Evolutionary conservation across 495 filamentous ascomycete species (phyloP), one percentile per base, ranked within the genome.

Genomic region (Penicillium psychrofluorescens): DNA sequence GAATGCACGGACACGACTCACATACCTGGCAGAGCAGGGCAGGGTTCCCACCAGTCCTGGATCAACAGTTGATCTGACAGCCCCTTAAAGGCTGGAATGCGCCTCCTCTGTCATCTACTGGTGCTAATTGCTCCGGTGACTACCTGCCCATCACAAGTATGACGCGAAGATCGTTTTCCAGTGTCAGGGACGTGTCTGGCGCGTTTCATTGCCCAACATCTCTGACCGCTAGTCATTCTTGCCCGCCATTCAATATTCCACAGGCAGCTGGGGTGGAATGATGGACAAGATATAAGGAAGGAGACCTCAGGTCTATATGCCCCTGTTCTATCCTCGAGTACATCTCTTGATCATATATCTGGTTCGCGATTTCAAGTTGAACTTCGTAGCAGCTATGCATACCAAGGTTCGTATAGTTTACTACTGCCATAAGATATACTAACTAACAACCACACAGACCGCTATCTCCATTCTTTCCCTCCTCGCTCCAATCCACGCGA

Each of bases 401-500:
- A 49, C 51, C 22, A 22, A 22, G 22, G 32, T 34, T 34, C 32
- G 32, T 34, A 10, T 34, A 22, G 4, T 22, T 4, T 6, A 22
- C 0, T 22, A 22, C 22, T 22, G 22, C 22, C 22, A 3, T 0
- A 34, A 11, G 3, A 34, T 35, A 33, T 34, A 31, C 27, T n/a
- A 16, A 14, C 36, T 35, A 14, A 43, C 32, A 34, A 34, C 3
- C n/a, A 34, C n/a, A 34, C 9, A 34, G 32, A 34, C 45, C 11
- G 32, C 44, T 31, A 13, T 38, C 6, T 10, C 42, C 27, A 44
- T 60, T 31, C 40, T 63, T n/a, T 48, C 55, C 38, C 45, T 68
- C 38, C 49, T 58, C 41, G 49, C 52, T 13, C 38, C 62, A 32
- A 50, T 62, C 13, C 40, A 44, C 12, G 61, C 66, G 33, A 34